These are phyloP conservation scores for Boletus edulis DNA, from an alignment of 768 basidiomycete genomes.

Conservation along the genomic window DNA sequence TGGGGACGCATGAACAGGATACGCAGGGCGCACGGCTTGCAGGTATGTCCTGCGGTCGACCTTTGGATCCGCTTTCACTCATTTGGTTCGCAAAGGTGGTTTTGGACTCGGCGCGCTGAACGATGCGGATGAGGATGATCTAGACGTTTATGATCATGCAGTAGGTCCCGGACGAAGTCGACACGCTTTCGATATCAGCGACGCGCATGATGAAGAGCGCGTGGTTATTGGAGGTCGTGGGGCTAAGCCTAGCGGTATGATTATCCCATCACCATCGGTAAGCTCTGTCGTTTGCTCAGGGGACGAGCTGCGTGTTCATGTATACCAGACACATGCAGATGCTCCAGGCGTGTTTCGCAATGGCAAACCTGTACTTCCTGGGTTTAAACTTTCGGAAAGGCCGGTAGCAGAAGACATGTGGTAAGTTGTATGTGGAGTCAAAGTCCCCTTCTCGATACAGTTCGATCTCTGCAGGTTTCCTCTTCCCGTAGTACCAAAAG, in stretches of 20 bases:
- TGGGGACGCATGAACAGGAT: slow-evolving; percentile 38
- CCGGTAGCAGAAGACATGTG: slow-evolving; percentile 70
- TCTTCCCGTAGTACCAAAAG: slow-evolving; percentile 74
- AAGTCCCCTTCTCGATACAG: slow-evolving; percentile 16
- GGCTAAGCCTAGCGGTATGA: slow-evolving; percentile 7
- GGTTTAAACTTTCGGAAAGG: slow-evolving; percentile 69
- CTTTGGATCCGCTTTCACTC: background rate
- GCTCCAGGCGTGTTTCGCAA: slow-evolving; percentile 57
- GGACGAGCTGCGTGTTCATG: slow-evolving; percentile 6
- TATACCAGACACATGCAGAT: slow-evolving; percentile 17
- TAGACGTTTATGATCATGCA: slow-evolving; percentile 73
- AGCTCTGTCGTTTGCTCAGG: background rate
- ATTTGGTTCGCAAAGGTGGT: slow-evolving; percentile 51
- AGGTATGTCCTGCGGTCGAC: slow-evolving; percentile 36
- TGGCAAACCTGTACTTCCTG: slow-evolving; percentile 68
- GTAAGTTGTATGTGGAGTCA: slow-evolving; percentile 38
- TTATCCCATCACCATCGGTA: slow-evolving; percentile 10
- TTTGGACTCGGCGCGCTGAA: slow-evolving; percentile 89
- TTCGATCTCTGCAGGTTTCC: slow-evolving; percentile 60
- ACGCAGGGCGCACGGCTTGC: slow-evolving; percentile 42
- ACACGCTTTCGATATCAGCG: slow-evolving; percentile 63
- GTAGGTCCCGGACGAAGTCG: slow-evolving; percentile 39
- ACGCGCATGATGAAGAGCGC: slow-evolving; percentile 62
- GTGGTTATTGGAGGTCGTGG: slow-evolving; percentile 40
- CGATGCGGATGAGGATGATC: slow-evolving; percentile 91